phyloP scores from a whole-genome alignment of 2,329 filamentous ascomycete species.

The Tolypocladium pustulatum region DNA sequence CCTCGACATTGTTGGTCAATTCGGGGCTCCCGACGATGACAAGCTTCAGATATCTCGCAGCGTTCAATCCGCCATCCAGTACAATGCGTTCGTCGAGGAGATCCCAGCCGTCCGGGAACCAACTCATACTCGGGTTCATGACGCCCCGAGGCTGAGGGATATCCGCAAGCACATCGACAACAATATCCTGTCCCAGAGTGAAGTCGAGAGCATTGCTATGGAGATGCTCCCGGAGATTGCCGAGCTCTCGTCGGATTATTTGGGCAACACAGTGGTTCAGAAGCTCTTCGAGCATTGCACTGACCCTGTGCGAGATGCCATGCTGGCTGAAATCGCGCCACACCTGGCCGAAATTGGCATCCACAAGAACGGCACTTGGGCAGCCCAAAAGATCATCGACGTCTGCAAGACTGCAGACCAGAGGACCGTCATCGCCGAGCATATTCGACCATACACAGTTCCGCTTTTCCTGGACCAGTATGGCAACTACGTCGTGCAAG shows the following conservation, averaged over 20 bases:
- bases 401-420: constrained; percentile 78
- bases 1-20: constrained; percentile 72
- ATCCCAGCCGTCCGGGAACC: constrained; percentile 86
- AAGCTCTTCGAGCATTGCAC: constrained; percentile 97
- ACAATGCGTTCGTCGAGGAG: constrained; percentile 62
- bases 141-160: constrained; percentile 88
- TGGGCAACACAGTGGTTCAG: constrained; percentile 98
- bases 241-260: constrained; percentile 87
- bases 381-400: constrained; percentile 98
- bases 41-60: constrained; percentile 58
- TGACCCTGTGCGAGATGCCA: constrained; percentile 78
- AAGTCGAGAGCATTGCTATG: constrained; percentile 85
- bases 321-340: constrained; percentile 79
- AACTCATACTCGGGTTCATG: constrained; percentile 78
- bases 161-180: constrained; percentile 98
- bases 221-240: constrained; percentile 96
- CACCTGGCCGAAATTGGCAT: constrained; percentile 94
- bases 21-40: constrained; percentile 78
- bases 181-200: constrained; percentile 69
- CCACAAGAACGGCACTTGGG: constrained; percentile 99
- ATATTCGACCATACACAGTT: constrained; percentile 75
- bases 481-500: constrained; percentile 96
- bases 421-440: constrained; percentile 74
- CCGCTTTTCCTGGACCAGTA: constrained; percentile 95
- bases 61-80: constrained; percentile 69